These are phyloP conservation scores for Epichloe elymi DNA, from an alignment of 2,329 filamentous ascomycete species.

Conservation along the genomic window DNA sequence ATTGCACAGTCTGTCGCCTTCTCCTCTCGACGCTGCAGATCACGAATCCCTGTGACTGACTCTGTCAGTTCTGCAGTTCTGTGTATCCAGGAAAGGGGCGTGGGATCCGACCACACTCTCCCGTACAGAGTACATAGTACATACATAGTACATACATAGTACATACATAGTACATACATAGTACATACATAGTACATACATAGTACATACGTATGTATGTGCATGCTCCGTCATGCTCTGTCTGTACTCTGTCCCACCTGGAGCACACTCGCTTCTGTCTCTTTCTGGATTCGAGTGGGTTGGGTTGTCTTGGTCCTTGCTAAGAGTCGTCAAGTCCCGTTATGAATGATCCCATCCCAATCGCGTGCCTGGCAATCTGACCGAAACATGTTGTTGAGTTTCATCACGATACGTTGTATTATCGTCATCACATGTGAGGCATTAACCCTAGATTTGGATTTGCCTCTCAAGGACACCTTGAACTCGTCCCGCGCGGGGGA, in stretches of 20 bases:
- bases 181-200: too few relatives aligned
- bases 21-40: slow-evolving; percentile 1
- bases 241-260: not conserved
- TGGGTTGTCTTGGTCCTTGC: not conserved
- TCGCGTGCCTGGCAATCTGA: too few relatives aligned
- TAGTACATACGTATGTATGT: too few relatives aligned
- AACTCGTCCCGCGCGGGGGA: too few relatives aligned
- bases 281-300: not conserved
- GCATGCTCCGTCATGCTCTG: not conserved
- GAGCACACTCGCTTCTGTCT: not conserved
- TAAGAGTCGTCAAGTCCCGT: not conserved
- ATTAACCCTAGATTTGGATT: not conserved
- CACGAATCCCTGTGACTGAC: not conserved
- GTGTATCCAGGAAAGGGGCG: not conserved
- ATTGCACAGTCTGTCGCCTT: not conserved
- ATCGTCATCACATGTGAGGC: slow-evolving; percentile 4
- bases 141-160: too few relatives aligned
- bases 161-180: too few relatives aligned
- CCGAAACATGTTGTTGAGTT: slow-evolving; percentile 1
- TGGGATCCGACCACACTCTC: not conserved
- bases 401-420: not conserved
- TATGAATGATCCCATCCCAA: not conserved
- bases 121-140: too few relatives aligned
- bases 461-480: not conserved
- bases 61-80: not conserved